Percentiles rank a stretch among this genome's conserved stretches.
phyloP scores from a whole-genome alignment of 148 eudicot genomes.

The Chenopodium suecicum region DNA sequence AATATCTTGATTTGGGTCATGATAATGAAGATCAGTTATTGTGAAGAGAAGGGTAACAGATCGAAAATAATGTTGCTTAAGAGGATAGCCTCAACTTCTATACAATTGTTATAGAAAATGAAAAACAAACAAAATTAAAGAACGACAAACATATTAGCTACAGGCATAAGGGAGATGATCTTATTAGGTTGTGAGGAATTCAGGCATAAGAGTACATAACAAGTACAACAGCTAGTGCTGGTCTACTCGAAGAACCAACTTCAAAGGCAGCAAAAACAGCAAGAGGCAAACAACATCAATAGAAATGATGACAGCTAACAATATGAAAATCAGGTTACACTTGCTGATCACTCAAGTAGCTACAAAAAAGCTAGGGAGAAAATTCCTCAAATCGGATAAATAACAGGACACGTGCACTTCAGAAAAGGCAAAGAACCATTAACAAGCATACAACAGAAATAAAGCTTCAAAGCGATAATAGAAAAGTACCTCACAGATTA shows the following conservation, averaged over 20 bases:
- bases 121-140: too few species aligned
- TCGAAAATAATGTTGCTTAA: too few species aligned
- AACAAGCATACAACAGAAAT: not conserved
- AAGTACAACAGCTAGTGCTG: too few species aligned
- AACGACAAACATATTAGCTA: too few species aligned
- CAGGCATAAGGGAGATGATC: too few species aligned
- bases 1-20: not conserved
- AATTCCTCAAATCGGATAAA: not conserved
- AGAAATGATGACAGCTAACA: not conserved
- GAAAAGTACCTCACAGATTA: conserved; percentile 78
- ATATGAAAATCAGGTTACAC: not conserved
- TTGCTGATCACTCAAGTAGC: not conserved
- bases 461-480: not conserved
- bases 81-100: too few species aligned
- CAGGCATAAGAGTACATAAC: not conserved
- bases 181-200: not conserved
- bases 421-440: not conserved
- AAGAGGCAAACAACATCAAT: not conserved
- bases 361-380: not conserved
- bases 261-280: not conserved
- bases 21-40: not conserved
- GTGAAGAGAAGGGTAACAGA: not conserved
- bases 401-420: not conserved
- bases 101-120: too few species aligned
- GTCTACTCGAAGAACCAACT: too few species aligned